phyloP scores from a whole-genome alignment of 192 early-diverging fungal genomes.

The Backusella psychrophila region DNA sequence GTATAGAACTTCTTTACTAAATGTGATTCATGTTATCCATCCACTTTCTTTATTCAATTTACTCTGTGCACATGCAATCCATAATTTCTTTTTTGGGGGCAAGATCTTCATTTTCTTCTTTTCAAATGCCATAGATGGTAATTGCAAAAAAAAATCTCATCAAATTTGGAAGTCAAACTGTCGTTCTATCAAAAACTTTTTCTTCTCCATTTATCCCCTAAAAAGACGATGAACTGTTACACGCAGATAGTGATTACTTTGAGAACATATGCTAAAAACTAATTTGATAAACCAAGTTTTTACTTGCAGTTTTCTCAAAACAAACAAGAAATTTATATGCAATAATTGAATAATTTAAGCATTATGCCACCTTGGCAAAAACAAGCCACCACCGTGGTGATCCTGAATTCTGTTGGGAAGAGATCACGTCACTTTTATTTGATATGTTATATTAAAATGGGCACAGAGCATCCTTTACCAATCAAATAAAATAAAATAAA shows the following conservation, averaged over 20 bases:
- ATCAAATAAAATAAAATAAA: not conserved
- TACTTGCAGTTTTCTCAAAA: not conserved
- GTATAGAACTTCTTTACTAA: not conserved
- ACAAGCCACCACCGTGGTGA: not conserved
- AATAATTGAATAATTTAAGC: not conserved
- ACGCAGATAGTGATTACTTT: too few species aligned
- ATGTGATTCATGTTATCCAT: too few species aligned
- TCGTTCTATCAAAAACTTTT: not conserved
- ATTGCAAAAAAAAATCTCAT: not conserved
- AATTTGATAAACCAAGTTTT: too few species aligned
- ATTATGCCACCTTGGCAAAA: not conserved
- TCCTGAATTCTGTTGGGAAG: not conserved
- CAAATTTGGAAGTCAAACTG: not conserved
- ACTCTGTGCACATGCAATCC: not conserved
- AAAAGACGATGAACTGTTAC: too few species aligned
- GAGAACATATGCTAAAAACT: too few species aligned
- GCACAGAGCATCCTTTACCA: not conserved
- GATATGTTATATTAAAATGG: not conserved
- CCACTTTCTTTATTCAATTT: not conserved
- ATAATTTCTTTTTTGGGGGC: not conserved
- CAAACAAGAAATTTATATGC: not conserved
- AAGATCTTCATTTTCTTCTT: not conserved
- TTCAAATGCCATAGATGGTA: not conserved
- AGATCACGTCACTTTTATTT: not conserved
- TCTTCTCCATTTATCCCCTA: not conserved